Conservation (phyloP, 768 basidiomycete genomes). For the Mycena vitilis region DNA sequence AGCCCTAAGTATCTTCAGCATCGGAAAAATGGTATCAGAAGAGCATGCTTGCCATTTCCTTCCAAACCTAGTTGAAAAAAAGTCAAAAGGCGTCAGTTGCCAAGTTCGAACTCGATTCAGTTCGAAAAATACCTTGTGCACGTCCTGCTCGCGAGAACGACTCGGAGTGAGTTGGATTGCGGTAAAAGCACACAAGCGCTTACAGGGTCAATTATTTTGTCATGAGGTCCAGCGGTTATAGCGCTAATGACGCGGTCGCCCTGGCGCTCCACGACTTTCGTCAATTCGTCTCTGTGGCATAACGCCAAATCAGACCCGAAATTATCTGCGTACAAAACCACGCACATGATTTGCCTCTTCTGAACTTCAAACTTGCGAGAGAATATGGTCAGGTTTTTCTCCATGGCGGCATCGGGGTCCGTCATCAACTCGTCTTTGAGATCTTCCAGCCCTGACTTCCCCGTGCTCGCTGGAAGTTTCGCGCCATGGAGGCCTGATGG, state of each 20-base stretch:
- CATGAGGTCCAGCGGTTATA: constrained; percentile 48
- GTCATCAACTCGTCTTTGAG: constrained; percentile 41
- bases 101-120: background rate
- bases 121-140: constrained; percentile 42
- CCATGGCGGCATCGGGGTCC: constrained; percentile 41
- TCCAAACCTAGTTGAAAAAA: constrained; percentile 40
- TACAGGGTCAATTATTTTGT: constrained; percentile 45
- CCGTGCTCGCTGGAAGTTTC: constrained; percentile 28
- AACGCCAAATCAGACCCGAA: background rate
- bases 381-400: constrained; percentile 46
- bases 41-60: constrained; percentile 48
- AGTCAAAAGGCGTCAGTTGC: background rate
- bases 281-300: constrained; percentile 42
- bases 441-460: constrained; percentile 31
- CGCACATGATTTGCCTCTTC: constrained; percentile 41
- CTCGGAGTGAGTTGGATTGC: background rate
- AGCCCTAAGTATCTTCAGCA: constrained; percentile 40
- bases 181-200: background rate
- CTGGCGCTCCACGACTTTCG: constrained; percentile 43
- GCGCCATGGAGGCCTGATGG: constrained; percentile 30
- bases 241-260: constrained; percentile 48
- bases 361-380: constrained; percentile 50
- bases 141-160: constrained; percentile 40
- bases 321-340: background rate
- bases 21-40: background rate